Conservation (phyloP, 192 early-diverging fungal genomes). For the Entomortierella lignicola region DNA sequence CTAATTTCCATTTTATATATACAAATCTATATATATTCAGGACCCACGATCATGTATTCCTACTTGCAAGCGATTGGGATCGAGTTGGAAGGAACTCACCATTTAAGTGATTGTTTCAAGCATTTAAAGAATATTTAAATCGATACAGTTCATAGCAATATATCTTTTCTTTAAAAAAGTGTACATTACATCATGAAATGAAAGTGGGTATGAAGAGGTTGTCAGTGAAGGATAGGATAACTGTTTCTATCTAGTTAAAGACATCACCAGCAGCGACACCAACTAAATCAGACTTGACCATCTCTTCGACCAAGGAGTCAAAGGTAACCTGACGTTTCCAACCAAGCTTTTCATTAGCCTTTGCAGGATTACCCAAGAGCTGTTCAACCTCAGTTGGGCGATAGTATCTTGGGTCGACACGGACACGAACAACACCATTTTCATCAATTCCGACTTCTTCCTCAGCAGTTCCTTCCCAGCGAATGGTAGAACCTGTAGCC, state of each 20-base stretch:
- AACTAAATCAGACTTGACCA: slow-evolving; percentile 72
- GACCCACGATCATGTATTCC: slow-evolving; percentile 41
- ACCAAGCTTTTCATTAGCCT: slow-evolving; percentile 71
- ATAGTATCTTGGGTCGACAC: slow-evolving; percentile 81
- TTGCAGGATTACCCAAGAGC: slow-evolving; percentile 77
- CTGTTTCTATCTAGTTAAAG: slow-evolving; percentile 41
- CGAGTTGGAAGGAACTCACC: slow-evolving; percentile 27
- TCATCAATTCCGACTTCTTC: slow-evolving; percentile 71
- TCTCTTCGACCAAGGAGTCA: slow-evolving; percentile 75
- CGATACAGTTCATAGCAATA: too few species aligned
- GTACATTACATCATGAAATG: neutral
- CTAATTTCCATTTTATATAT: neutral
- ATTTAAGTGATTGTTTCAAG: slow-evolving; percentile 9
- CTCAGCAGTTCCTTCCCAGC: slow-evolving; percentile 75
- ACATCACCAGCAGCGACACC: slow-evolving; percentile 48
- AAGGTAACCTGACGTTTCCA: slow-evolving; percentile 79
- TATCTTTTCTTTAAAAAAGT: neutral
- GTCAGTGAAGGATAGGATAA: too few species aligned
- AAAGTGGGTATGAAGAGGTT: neutral
- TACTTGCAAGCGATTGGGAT: slow-evolving; percentile 42
- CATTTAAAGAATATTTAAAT: neutral
- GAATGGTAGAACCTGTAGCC: slow-evolving; percentile 68
- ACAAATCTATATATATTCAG: neutral
- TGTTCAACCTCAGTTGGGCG: slow-evolving; percentile 84
- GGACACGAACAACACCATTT: slow-evolving; percentile 64